Base-by-base conservation (phyloP, 139 green algal species). In the Mesotaenium endlicherianum region DNA sequence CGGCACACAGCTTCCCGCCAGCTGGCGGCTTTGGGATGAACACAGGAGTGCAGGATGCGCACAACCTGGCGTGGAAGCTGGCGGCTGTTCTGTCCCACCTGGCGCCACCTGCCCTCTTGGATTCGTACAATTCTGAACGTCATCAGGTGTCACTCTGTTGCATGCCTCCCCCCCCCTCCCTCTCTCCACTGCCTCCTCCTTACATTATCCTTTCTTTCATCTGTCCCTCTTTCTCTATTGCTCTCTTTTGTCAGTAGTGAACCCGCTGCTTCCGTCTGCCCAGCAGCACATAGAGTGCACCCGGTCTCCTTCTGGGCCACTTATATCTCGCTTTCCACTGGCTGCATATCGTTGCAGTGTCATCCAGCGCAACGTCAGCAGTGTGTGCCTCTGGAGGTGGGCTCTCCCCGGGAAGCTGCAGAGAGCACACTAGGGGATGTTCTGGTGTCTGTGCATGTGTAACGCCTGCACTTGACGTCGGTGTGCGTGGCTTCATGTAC, bases 11-110 rank as follows among this genome's bases (percentile, higher is more conserved):
- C 44, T 92, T 99, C 92, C 92, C 96, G 75, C 96, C 92, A 2
- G 93, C 95, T 36, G 95, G 95, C 16, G 96, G 94, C 1, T 98
- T 99, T 89, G 96, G 96, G 4, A 97, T 98, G 94, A 98, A 98
- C 92, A 97, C 95, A 2, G 95, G 95, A 14, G 91, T 97, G 16
- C 94, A 97, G 75, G 95, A 99, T 71, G 94, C 94, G 0, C 95
- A 97, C 90, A 97, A 97, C 82, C 88, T 98, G 36, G 96, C 94
- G 0, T 98, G 94, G 95, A 97, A 97, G 90, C 91, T 98, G 26
- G 94, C 95, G 8, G 86, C 92, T n/a, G 92, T 93, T 40, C 75
- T 94, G 17, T 49, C 75, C 41, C 68, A 67, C 45, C 2, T 58
- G n/a, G 36, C 68, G 16, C 26, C 44, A 31, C 36, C 34, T 75